Evolutionary conservation across 176 grass and related monocot species (phyloP).

Genomic region (Hyparrhenia diplandra): DNA sequence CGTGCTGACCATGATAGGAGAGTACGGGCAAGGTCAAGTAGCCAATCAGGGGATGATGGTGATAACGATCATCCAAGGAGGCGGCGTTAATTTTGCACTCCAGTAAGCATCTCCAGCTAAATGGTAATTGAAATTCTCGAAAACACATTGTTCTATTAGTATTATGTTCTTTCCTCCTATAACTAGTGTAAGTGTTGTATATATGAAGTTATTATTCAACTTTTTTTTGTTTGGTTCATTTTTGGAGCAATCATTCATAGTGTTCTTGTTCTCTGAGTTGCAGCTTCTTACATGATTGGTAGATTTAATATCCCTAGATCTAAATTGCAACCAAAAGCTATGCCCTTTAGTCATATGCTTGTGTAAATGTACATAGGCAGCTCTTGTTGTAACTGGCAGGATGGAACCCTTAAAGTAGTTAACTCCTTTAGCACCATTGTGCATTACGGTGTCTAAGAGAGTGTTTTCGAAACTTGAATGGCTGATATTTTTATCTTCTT

Average conservation of each 20-base stretch:
- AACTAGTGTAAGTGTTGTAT: neutral
- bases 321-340: neutral
- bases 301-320: neutral
- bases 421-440: neutral
- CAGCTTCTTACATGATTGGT: neutral
- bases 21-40: slow-evolving; percentile 16
- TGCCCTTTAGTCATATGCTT: slow-evolving; percentile 3
- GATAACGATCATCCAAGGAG: slow-evolving; percentile 27
- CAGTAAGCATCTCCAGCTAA: slow-evolving; percentile 1
- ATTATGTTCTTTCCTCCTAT: neutral
- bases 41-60: slow-evolving; percentile 33
- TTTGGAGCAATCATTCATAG: neutral
- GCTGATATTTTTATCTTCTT: neutral
- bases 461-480: neutral
- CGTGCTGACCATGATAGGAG: slow-evolving; percentile 31
- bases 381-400: neutral
- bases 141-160: neutral
- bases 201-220: no score
- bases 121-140: slow-evolving; percentile 28
- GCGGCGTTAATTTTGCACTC: neutral
- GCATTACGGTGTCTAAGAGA: neutral
- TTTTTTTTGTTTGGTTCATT: no score
- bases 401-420: neutral
- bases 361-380: neutral
- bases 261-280: slow-evolving; percentile 4